These are phyloP conservation scores for Aphanocladium album DNA, from an alignment of 2,329 filamentous ascomycete species.

Conservation along the genomic window DNA sequence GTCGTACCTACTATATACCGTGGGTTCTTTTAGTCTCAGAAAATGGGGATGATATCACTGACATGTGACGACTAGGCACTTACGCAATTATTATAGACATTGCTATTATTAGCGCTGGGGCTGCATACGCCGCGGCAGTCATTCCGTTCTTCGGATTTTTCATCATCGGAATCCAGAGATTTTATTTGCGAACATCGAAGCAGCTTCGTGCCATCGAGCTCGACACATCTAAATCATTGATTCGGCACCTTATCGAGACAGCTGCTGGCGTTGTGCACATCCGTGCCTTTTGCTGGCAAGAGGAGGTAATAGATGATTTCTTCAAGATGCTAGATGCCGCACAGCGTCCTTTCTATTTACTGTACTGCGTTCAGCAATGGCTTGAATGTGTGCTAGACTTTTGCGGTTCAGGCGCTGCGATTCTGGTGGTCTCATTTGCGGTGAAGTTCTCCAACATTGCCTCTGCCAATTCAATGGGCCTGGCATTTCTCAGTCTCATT, in stretches of 20 bases:
- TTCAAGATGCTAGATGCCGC: slow-evolving; percentile 42
- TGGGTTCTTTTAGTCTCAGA: neutral
- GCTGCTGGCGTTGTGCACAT: slow-evolving; percentile 42
- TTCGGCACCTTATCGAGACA: slow-evolving; percentile 36
- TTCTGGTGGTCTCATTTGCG: neutral
- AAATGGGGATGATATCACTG: slow-evolving; percentile 21
- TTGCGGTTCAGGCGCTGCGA: slow-evolving; percentile 1
- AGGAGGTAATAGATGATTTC: slow-evolving; percentile 36
- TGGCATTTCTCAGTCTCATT: no score
- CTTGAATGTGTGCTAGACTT: slow-evolving; percentile 43
- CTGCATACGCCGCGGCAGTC: slow-evolving; percentile 25
- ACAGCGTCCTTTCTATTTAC: slow-evolving; percentile 49
- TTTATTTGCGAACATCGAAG: slow-evolving; percentile 30
- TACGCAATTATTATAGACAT: slow-evolving; percentile 15
- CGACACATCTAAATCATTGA: slow-evolving; percentile 29
- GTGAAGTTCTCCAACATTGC: neutral
- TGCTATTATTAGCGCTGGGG: slow-evolving; percentile 19
- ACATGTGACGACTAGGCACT: no score
- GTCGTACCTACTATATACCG: neutral
- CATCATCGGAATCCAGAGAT: slow-evolving; percentile 25
- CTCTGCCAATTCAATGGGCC: neutral
- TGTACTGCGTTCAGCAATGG: slow-evolving; percentile 52
- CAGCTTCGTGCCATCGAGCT: slow-evolving; percentile 33
- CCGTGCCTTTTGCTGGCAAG: slow-evolving; percentile 51
- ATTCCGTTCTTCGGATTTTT: slow-evolving; percentile 20